A percentile compares a stretch with the other conserved stretches of the same genome.
Evolutionary conservation across 768 basidiomycete species (phyloP).

Genomic region (Rhodosporidiobolus sp.): DNA sequence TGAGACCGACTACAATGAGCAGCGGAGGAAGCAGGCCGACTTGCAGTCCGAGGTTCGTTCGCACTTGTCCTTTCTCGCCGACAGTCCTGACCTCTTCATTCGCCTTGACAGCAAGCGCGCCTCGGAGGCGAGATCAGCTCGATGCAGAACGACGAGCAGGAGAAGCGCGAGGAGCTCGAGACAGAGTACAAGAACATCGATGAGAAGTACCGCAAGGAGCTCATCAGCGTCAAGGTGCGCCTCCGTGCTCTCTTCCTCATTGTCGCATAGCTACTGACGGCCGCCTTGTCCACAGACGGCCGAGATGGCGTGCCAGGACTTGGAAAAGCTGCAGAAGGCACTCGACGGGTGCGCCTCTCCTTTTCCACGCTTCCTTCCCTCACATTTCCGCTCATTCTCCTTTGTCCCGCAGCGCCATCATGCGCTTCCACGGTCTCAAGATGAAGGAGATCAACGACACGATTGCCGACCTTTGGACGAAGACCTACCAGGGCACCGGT

Average conservation of each 20-base stretch:
- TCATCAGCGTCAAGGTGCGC: constrained; percentile 87
- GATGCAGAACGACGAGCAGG: constrained; percentile 63
- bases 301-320: constrained; percentile 93
- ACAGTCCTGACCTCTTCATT: neutral
- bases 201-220: constrained; percentile 80
- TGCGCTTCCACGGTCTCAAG: constrained; percentile 95
- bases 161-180: constrained; percentile 63
- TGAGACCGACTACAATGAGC: constrained; percentile 69
- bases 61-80: neutral
- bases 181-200: constrained; percentile 83
- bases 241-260: neutral
- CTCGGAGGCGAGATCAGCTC: constrained; percentile 79
- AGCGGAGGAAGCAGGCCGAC: constrained; percentile 68
- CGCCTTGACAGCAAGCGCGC: constrained; percentile 60
- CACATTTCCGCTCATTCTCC: neutral
- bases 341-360: constrained; percentile 73
- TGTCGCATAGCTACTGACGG: neutral
- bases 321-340: constrained; percentile 97
- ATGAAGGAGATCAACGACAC: constrained; percentile 99
- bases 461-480: constrained; percentile 96
- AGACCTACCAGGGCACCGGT: constrained; percentile 98
- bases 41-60: constrained; percentile 64
- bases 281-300: constrained; percentile 64
- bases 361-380: neutral
- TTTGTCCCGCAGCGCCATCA: constrained; percentile 78